A percentile compares a stretch with the other conserved stretches of the same genome.
These are phyloP conservation scores for Podila minutissima DNA, from an alignment of 192 early-diverging fungal genomes.

Conservation along the genomic window DNA sequence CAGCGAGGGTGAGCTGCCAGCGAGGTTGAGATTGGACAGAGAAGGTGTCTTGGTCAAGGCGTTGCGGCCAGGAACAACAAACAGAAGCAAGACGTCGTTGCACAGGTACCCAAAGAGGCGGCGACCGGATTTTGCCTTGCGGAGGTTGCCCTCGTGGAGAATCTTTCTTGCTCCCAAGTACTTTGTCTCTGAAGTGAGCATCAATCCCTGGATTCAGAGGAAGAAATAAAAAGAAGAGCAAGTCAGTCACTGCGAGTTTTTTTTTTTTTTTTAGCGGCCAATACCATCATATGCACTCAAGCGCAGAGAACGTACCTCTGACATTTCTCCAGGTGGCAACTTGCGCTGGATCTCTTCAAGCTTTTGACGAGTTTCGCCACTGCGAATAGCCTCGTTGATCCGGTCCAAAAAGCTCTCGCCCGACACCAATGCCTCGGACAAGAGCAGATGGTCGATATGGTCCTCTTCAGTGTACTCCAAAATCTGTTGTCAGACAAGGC, in stretches of 20 bases:
- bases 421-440: constrained; percentile 72
- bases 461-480: constrained; percentile 75
- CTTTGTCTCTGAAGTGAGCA: constrained; percentile 66
- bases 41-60: constrained; percentile 7
- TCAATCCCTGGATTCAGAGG: constrained; percentile 51
- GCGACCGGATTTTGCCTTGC: constrained; percentile 82
- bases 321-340: constrained; percentile 65
- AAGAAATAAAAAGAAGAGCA: constrained; percentile 3
- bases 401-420: constrained; percentile 76
- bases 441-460: constrained; percentile 81
- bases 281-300: constrained; percentile 1
- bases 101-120: constrained; percentile 79
- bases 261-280: no score
- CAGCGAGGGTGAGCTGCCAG: constrained; percentile 2
- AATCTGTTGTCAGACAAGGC: constrained; percentile 53
- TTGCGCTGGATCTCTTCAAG: constrained; percentile 65
- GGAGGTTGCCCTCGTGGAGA: constrained; percentile 74
- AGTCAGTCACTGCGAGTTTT: neutral
- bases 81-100: constrained; percentile 77
- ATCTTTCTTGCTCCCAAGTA: constrained; percentile 67
- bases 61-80: constrained; percentile 17
- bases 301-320: constrained; percentile 46
- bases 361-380: constrained; percentile 62
- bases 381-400: constrained; percentile 86
- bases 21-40: constrained; percentile 1